phyloP scores from a whole-genome alignment of 495 filamentous ascomycete species.

The Penicillium silybi region DNA sequence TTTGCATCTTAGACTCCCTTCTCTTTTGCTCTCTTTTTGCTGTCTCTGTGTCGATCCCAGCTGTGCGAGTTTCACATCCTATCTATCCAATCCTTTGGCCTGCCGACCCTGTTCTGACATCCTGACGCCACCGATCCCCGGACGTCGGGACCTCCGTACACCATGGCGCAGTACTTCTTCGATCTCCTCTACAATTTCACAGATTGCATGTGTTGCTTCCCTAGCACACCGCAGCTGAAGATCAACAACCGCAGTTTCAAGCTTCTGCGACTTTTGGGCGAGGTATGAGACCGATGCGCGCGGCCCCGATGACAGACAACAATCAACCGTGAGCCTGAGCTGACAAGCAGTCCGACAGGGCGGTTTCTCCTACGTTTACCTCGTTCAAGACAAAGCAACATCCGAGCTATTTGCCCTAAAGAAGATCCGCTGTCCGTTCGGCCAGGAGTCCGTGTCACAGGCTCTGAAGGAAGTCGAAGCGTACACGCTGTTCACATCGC shows the following conservation, averaged over 20 bases:
- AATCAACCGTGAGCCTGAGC: slow-evolving; percentile 6
- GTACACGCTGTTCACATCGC: slow-evolving; percentile 80
- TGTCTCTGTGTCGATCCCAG: background rate
- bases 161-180: slow-evolving; percentile 80
- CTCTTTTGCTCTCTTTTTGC: background rate
- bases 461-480: slow-evolving; percentile 97
- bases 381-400: slow-evolving; percentile 83
- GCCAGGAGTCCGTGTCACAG: slow-evolving; percentile 88
- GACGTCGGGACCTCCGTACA: slow-evolving; percentile 7
- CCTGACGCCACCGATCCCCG: background rate
- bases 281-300: slow-evolving; percentile 47
- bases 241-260: slow-evolving; percentile 96
- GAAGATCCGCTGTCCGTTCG: slow-evolving; percentile 97
- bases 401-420: slow-evolving; percentile 89
- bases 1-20: slow-evolving; percentile 1
- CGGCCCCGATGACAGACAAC: background rate
- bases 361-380: slow-evolving; percentile 97
- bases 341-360: slow-evolving; percentile 49
- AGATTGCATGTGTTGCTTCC: slow-evolving; percentile 93
- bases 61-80: background rate
- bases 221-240: slow-evolving; percentile 85
- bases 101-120: background rate
- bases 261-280: slow-evolving; percentile 86
- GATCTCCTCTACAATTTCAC: slow-evolving; percentile 88
- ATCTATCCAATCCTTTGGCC: background rate